These are phyloP conservation scores for Glutinoglossum americanum DNA, from an alignment of 495 filamentous ascomycete genomes.

Conservation along the genomic window DNA sequence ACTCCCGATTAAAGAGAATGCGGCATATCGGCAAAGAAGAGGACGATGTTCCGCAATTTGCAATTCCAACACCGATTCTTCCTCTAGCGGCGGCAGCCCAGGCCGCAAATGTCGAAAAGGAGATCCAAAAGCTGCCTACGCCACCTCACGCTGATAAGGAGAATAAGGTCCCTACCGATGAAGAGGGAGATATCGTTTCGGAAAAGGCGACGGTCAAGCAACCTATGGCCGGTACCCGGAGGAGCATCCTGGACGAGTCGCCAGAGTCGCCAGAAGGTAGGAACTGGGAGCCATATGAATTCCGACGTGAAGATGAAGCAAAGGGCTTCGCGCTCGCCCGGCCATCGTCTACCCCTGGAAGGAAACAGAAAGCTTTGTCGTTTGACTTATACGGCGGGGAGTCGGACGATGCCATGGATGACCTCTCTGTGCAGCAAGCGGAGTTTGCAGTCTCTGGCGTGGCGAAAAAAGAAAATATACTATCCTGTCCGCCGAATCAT, in stretches of 20 bases:
- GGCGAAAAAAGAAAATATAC: constrained; percentile 5
- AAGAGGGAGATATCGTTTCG: constrained; percentile 3
- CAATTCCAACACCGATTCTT: constrained; percentile 25
- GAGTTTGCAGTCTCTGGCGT: constrained; percentile 3
- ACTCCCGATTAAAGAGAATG: constrained; percentile 49
- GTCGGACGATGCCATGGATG: background rate
- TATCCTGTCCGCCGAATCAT: constrained; percentile 15
- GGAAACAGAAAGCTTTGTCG: background rate
- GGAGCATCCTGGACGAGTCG: constrained; percentile 11
- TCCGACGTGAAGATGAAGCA: constrained; percentile 19
- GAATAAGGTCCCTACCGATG: constrained; percentile 16
- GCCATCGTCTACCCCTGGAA: constrained; percentile 6
- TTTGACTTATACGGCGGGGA: background rate
- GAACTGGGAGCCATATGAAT: constrained; percentile 23
- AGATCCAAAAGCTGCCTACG: constrained; percentile 5
- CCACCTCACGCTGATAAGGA: constrained; percentile 25
- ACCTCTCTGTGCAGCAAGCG: background rate
- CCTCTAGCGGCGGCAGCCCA: constrained; percentile 19
- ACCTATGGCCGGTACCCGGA: background rate
- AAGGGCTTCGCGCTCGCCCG: constrained; percentile 18
- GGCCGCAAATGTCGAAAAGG: constrained; percentile 10
- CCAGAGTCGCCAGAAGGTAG: constrained; percentile 18
- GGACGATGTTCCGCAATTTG: constrained; percentile 49
- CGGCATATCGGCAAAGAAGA: constrained; percentile 35
- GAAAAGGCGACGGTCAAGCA: constrained; percentile 8